Evolutionary conservation across 2,329 filamentous ascomycete genomes (phyloP), one percentile per base, ranked within the genome.

Genomic region (Xylaria sp.): DNA sequence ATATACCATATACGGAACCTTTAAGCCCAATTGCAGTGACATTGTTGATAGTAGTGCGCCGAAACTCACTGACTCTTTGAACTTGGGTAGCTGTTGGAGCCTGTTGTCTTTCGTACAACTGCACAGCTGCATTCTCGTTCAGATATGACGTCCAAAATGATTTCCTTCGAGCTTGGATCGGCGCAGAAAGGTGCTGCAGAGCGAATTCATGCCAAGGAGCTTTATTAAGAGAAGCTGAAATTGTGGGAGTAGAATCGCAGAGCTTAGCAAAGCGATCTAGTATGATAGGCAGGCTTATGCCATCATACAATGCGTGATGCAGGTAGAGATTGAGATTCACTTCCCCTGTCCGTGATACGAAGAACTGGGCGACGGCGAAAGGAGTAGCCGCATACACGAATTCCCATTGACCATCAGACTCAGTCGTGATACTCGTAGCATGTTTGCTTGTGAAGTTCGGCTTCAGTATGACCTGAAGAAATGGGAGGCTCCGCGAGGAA

Each of bases 271-370:
- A 78, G 0, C 77, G 74, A 1, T 84, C 75, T 25, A 93, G 80
- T 5, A 97, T 79, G 0, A 84, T 76, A 0, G 89, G 87, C 4
- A 97, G 81, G 72, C 92, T 96, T 66, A 96, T 84, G 5, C 90
- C 94, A 76, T 97, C 95, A 75, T 97, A 98, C 0, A 97, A 82
- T 0, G 92, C 92, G 76, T 98, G 94, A 69, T 97, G 94, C 4
- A 97, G 90, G 29, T 83, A 83, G 5, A 93, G 81, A 1, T 85
- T 79, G 3, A 89, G 61, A 0, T 69, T 45, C 72, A 77, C 79
- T 2, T 70, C 66, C 0, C 71, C 68, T 0, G 69, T 44, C 0
- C 69, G 62, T 3, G 70, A 60, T 1, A 70, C 64, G 2, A 69
- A 45, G 0, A 75, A 65, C 0, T 55, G 44, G 2, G 81, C 54